A percentile compares a stretch with the other conserved stretches of the same genome.
These are phyloP conservation scores for Paraphaeosphaeria minitans DNA, from an alignment of 2,329 filamentous ascomycete genomes.

Conservation along the genomic window DNA sequence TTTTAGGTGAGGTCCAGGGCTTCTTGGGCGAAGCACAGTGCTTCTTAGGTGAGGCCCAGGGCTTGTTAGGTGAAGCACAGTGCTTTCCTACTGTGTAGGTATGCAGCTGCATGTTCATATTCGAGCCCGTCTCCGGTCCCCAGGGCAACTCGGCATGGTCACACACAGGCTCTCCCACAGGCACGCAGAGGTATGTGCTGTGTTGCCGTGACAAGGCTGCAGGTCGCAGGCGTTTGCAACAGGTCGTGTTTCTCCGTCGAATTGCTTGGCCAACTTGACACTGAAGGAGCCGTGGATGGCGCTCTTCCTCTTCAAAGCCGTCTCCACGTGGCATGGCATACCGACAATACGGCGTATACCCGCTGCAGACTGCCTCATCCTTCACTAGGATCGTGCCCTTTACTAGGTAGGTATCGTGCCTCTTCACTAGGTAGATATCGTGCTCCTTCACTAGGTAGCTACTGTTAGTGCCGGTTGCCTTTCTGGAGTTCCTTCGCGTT, in stretches of 20 bases:
- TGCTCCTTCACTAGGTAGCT: neutral
- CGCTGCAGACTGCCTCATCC: neutral
- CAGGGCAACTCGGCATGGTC: neutral
- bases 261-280: neutral
- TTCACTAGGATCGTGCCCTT: neutral
- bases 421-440: neutral
- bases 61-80: neutral
- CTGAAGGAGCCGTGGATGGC: neutral
- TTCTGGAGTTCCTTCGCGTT: no score
- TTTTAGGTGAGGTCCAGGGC: no score
- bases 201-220: neutral
- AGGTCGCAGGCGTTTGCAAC: neutral
- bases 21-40: neutral
- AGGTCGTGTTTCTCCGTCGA: neutral
- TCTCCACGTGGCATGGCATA: constrained; percentile 8
- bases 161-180: neutral
- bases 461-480: no score
- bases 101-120: neutral
- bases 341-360: constrained; percentile 3
- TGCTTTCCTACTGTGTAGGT: no score
- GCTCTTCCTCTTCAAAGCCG: neutral
- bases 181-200: neutral
- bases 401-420: neutral
- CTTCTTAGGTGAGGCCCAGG: neutral
- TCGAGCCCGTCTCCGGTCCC: neutral